Base-by-base conservation (phyloP, 1,139 yeast genomes). In the Fermentozyma sake region DNA sequence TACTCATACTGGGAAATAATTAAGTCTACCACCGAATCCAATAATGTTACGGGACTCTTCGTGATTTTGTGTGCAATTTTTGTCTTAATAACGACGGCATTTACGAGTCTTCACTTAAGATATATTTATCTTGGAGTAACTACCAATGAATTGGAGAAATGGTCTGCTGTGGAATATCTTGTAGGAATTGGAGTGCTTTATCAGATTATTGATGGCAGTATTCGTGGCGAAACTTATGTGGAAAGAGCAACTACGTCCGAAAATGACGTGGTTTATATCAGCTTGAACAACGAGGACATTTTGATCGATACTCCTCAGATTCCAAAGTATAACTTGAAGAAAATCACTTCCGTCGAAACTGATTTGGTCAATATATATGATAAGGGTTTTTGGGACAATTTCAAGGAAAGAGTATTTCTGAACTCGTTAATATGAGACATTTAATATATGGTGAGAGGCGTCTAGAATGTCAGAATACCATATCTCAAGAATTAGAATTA, bases 61-160 rank as follows among this genome's bases (percentile, higher is more conserved):
- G 49, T 73, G 16, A 44, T 79, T 6, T 48, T 86, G 12, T 76
- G 86, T 33, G 44, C 59, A 1, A 47, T 75, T 9, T 70, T 85
- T 34, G 56, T 68, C 7, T 48, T 79, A 0, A 60, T 86, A 7
- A 68, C 79, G 7, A 40, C 56, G 0, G 61, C 76, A 24, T 89
- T 89, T 50, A 48, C 78, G 0, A 57, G 52, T 2, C 71, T 82
- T 38, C 95, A 85, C 39, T 22, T 81, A 13, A 56, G 75, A 31
- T 72, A 78, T 44, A 59, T 85, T 3, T 77, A 74, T 41, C 64
- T 79, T 21, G 98, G 98, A 0, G 82, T 82, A 41, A 87, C 97
- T n/a, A 86, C 96, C 2, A 89, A 84, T 48, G 98, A 91, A 55
- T 63, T 78, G 7, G 76, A 69, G 27, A 91, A 91, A 52, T 91